Percentiles rank a stretch among this genome's conserved stretches.
phyloP scores from a whole-genome alignment of 139 green algal genomes.

The Asterochloris sp. region DNA sequence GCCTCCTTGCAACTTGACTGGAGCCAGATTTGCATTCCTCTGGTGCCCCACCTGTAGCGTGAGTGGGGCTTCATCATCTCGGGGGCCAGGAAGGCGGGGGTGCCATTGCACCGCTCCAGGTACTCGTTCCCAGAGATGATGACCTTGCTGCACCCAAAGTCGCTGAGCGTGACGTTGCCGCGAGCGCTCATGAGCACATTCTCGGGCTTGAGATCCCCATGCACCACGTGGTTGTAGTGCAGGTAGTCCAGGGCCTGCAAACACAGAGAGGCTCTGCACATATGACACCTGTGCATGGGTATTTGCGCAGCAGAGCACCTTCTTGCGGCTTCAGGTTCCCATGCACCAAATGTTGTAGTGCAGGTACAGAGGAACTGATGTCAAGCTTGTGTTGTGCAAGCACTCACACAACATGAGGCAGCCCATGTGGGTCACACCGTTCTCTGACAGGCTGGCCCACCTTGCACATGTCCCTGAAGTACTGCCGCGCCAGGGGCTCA shows the following conservation, averaged over 20 bases:
- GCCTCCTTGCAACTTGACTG: neutral
- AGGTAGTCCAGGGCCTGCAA: constrained; percentile 73
- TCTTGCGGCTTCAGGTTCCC: too few relatives aligned
- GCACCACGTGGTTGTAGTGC: constrained; percentile 73
- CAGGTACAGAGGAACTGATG: too few relatives aligned
- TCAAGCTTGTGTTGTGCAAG: neutral
- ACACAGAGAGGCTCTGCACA: neutral
- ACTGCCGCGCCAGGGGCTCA: constrained; percentile 64
- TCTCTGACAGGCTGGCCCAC: constrained; percentile 13
- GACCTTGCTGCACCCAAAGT: constrained; percentile 83
- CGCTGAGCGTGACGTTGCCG: constrained; percentile 63
- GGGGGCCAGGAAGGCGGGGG: constrained; percentile 67
- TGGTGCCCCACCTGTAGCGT: constrained; percentile 32
- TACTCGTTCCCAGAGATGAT: constrained; percentile 66
- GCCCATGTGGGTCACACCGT: neutral
- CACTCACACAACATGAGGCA: neutral
- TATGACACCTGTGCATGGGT: neutral
- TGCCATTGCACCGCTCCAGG: constrained; percentile 58
- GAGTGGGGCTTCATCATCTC: constrained; percentile 56
- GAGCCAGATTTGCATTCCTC: neutral
- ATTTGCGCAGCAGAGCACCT: too few relatives aligned
- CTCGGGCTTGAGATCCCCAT: constrained; percentile 86
- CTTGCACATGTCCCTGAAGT: constrained; percentile 80
- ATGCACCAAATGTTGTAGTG: too few relatives aligned
- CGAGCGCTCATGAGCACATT: constrained; percentile 71